Evolutionary conservation across 1,139 yeast genomes (phyloP).

Genomic region (Geotrichum siamense): DNA sequence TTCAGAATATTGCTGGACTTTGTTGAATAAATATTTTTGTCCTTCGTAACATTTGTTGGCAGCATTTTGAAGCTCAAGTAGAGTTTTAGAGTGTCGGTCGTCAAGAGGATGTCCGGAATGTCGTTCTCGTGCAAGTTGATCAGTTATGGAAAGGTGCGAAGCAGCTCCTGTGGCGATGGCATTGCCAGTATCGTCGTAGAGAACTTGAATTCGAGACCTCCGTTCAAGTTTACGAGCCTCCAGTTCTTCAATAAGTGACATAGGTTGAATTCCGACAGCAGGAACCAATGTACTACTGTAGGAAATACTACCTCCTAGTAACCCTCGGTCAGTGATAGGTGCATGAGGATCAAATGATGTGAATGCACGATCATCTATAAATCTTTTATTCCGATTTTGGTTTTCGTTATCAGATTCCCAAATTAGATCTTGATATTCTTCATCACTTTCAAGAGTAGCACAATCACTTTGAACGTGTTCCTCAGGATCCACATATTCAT

Average conservation of each 20-base stretch:
- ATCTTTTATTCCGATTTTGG: constrained; percentile 9
- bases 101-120: constrained; percentile 30
- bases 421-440: constrained; percentile 15
- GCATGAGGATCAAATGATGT: constrained; percentile 29
- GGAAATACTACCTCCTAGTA: constrained; percentile 16
- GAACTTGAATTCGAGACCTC: constrained; percentile 26
- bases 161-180: constrained; percentile 18
- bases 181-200: constrained; percentile 24
- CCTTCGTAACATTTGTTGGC: constrained; percentile 31
- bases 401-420: constrained; percentile 7
- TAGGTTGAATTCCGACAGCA: constrained; percentile 24
- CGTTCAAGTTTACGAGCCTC: constrained; percentile 35
- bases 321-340: constrained; percentile 21
- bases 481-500: constrained; percentile 3
- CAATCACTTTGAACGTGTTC: constrained; percentile 13
- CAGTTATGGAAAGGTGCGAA: constrained; percentile 18
- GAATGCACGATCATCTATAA: constrained; percentile 30
- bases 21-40: constrained; percentile 25
- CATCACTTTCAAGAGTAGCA: constrained; percentile 18
- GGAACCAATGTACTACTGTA: constrained; percentile 20
- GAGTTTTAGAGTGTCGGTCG: constrained; percentile 26
- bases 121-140: constrained; percentile 14
- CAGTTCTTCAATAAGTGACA: constrained; percentile 35
- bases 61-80: constrained; percentile 31
- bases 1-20: constrained; percentile 18